These are phyloP conservation scores for Conticribra weissflogii DNA, from an alignment of 108 stramenopile genomes.

Conservation along the genomic window DNA sequence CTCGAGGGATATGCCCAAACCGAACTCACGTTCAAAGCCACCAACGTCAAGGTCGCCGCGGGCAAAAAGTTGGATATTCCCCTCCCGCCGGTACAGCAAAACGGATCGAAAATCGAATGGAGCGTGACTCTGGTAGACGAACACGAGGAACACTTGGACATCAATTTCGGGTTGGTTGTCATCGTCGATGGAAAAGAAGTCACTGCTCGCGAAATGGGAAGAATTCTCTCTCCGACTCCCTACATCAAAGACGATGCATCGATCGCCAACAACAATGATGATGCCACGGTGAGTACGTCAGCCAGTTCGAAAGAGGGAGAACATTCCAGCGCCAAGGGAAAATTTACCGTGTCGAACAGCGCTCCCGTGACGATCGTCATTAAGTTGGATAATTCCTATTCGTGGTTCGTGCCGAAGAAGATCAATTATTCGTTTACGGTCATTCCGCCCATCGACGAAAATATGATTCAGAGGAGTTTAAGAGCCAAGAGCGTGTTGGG, in stretches of 20 bases:
- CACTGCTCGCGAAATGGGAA: conserved; percentile 37
- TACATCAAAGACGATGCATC: conserved; percentile 10
- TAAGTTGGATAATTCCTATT: conserved; percentile 38
- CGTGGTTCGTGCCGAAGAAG: conserved; percentile 41
- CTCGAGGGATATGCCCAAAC: conserved; percentile 31
- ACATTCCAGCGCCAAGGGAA: conserved; percentile 30
- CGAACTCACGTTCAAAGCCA: conserved; percentile 32
- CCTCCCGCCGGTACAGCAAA: conserved; percentile 37
- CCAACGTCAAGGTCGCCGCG: conserved; percentile 22
- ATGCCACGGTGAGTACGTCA: conserved; percentile 6
- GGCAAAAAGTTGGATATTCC: conserved; percentile 35
- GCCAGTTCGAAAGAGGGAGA: not conserved
- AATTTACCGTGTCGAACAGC: conserved; percentile 44
- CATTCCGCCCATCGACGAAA: conserved; percentile 27
- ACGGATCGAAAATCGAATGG: conserved; percentile 41
- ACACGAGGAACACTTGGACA: conserved; percentile 36
- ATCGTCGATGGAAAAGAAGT: conserved; percentile 38
- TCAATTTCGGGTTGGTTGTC: conserved; percentile 40
- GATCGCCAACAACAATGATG: too few species aligned
- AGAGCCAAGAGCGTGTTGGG: conserved; percentile 33
- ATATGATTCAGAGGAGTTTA: conserved; percentile 36
- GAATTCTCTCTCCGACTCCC: conserved; percentile 23
- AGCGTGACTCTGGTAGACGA: conserved; percentile 32
- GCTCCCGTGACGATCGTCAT: conserved; percentile 39
- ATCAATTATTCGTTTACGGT: conserved; percentile 38